These are phyloP conservation scores for Mortierella sp. DNA, from an alignment of 371 early-diverging fungal genomes.

Conservation along the genomic window DNA sequence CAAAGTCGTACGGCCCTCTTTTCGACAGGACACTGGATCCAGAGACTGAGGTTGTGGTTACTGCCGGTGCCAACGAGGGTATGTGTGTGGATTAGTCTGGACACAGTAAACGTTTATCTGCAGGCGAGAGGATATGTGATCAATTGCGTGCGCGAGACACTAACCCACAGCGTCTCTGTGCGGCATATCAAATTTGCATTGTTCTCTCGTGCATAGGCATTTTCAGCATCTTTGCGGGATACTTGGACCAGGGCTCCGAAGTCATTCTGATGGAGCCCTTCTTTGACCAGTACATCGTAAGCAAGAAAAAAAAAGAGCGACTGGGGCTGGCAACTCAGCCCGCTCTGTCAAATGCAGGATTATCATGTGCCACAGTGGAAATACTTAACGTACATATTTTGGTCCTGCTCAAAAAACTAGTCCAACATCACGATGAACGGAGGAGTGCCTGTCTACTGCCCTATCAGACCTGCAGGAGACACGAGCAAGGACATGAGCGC, in stretches of 20 bases:
- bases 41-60: slow-evolving; percentile 87
- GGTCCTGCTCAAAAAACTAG: slow-evolving; percentile 31
- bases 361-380: too few species aligned
- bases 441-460: slow-evolving; percentile 89
- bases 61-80: slow-evolving; percentile 97
- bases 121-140: background rate
- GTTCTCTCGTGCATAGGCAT: slow-evolving; percentile 67
- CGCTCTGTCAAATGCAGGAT: too few species aligned
- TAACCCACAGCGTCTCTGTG: background rate
- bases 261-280: slow-evolving; percentile 95
- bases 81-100: slow-evolving; percentile 4
- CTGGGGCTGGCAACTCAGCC: too few species aligned
- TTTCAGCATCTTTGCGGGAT: slow-evolving; percentile 83
- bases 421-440: slow-evolving; percentile 92
- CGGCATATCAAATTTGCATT: background rate
- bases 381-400: background rate
- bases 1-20: slow-evolving; percentile 79
- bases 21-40: slow-evolving; percentile 81
- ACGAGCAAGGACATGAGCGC: slow-evolving; percentile 66
- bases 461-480: slow-evolving; percentile 74
- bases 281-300: slow-evolving; percentile 94
- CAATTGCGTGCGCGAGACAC: too few species aligned
- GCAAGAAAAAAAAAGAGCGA: slow-evolving; percentile 32
- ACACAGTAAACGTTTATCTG: background rate
- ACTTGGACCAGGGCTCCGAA: slow-evolving; percentile 85